These are phyloP conservation scores for Nowakowskiella sp. DNA, from an alignment of 192 early-diverging fungal species.

Conservation along the genomic window DNA sequence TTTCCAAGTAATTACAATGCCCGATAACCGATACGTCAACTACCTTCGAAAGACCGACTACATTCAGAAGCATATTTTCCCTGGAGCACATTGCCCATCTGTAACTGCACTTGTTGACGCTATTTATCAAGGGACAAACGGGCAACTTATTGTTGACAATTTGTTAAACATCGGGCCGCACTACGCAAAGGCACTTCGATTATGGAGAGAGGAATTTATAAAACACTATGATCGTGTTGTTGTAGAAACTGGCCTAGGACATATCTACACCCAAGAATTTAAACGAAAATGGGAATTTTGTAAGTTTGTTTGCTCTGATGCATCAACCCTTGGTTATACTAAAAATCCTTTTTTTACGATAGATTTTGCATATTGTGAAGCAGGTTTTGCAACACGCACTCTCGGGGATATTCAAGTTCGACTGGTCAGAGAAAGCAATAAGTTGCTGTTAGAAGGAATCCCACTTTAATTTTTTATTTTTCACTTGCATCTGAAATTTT, in stretches of 20 bases:
- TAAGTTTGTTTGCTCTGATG: constrained; percentile 12
- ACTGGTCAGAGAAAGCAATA: constrained; percentile 34
- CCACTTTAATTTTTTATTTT: too few species aligned
- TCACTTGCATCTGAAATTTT: too few species aligned
- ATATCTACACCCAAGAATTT: constrained; percentile 50
- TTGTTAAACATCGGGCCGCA: constrained; percentile 59
- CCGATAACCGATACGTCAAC: constrained; percentile 51
- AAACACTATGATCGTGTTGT: constrained; percentile 44
- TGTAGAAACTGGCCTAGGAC: constrained; percentile 14
- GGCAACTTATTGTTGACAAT: constrained; percentile 49
- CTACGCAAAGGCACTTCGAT: constrained; percentile 57
- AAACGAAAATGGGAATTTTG: constrained; percentile 69
- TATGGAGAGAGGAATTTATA: constrained; percentile 61
- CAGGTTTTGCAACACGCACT: constrained; percentile 60
- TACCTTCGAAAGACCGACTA: constrained; percentile 55
- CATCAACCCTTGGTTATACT: neutral
- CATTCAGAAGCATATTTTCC: constrained; percentile 71
- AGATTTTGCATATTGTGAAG: constrained; percentile 74
- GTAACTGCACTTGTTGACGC: constrained; percentile 47
- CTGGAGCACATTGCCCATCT: constrained; percentile 65
- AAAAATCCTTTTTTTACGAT: neutral
- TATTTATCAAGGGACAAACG: constrained; percentile 41
- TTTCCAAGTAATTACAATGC: constrained; percentile 64
- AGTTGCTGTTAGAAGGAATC: constrained; percentile 26
- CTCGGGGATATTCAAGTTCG: constrained; percentile 54